Evolutionary conservation across 768 basidiomycete genomes (phyloP), one percentile per base, ranked within the genome.

Genomic region (Tulasnella sp.): DNA sequence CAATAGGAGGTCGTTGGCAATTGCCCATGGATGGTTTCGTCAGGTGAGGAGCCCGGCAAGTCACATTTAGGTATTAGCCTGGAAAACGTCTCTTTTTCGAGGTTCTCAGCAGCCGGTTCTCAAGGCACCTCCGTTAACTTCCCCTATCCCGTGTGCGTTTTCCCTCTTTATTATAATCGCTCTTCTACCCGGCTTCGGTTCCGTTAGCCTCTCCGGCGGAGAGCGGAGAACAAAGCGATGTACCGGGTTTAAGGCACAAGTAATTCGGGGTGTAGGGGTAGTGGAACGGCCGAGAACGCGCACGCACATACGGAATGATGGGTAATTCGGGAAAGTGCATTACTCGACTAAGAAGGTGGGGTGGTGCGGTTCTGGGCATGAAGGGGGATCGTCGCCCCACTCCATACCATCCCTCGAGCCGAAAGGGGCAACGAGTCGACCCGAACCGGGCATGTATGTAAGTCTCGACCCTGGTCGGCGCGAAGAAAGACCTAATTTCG

Each of bases 201-300:
- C 61, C 61, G 61, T 67, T 67, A 67, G 61, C 26, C 61, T 67
- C 61, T 67, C 61, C 61, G 61, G 61, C 61, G 61, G 61, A 67
- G 61, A 35, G 61, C 61, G 61, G 61, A 67, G 61, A 67, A 67
- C 29, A 67, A 67, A 29, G 61, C 9, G 55, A 23, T 23, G 2
- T 23, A 7, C 55, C 2, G 35, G 35, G 4, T 4, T 67, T 29
- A 35, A 67, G 61, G 61, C 32, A 67, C 51, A 51, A n/a, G 51
- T 51, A 67, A 67, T 67, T 67, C 29, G 32, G 61, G 11, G 29
- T 6, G 13, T 2, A 16, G 55, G 26, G 55, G 55, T 2, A 35
- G 35, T 57, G 18, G 23, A 9, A n/a, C 23, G n/a, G 26, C 13
- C 29, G 55, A 57, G 29, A n/a, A 29, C n/a, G 6, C n/a, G 7